These are phyloP conservation scores for Orobanche coerulescens DNA, from an alignment of 257 asterid species.

Conservation along the genomic window DNA sequence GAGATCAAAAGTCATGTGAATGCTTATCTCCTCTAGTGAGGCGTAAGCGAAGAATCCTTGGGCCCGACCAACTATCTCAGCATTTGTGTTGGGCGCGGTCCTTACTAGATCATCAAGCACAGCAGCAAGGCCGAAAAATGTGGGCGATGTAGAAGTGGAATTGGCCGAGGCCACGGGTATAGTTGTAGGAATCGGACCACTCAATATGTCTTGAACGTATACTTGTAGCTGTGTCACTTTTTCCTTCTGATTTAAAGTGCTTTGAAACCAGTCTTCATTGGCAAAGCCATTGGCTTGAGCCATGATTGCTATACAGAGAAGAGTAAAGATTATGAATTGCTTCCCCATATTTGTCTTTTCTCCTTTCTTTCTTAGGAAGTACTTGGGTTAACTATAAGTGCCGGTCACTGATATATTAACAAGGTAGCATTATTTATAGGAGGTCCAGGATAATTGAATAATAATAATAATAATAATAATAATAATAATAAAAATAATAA, in stretches of 20 bases:
- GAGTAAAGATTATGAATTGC: not conserved
- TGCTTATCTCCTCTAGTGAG: conserved; percentile 20
- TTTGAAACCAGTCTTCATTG: not conserved
- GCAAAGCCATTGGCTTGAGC: not conserved
- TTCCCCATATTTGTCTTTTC: not conserved
- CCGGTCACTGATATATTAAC: no score
- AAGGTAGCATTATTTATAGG: no score
- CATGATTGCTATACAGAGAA: conserved; percentile 1
- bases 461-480: no score
- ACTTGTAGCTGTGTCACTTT: conserved; percentile 25
- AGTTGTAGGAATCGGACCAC: no score
- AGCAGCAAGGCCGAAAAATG: conserved; percentile 11
- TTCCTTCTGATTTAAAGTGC: not conserved
- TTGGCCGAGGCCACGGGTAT: conserved; percentile 12
- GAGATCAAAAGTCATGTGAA: conserved; percentile 25
- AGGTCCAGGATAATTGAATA: no score
- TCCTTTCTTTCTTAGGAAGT: no score
- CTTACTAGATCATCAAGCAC: conserved; percentile 32
- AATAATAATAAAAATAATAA: no score
- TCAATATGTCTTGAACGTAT: conserved; percentile 27
- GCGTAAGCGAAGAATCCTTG: conserved; percentile 26
- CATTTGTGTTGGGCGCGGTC: conserved; percentile 11
- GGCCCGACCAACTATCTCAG: conserved; percentile 31
- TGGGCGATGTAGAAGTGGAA: conserved; percentile 11
- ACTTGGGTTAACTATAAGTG: no score